Base-by-base conservation (phyloP, 78 protist species). In the Dictyostelium intermedium region DNA sequence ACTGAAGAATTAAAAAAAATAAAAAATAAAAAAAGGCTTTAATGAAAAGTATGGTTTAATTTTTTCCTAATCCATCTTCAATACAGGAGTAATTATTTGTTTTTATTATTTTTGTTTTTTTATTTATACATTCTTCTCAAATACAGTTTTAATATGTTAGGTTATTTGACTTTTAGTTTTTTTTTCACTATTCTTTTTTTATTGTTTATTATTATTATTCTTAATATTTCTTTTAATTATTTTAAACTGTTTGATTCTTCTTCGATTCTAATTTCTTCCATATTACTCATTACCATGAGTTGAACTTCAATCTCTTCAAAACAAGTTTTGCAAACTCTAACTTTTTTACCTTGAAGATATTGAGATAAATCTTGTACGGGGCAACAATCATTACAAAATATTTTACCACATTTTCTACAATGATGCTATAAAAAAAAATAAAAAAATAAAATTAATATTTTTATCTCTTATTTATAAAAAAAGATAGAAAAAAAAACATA, bases 291-390 rank as follows among this genome's bases (percentile, higher is more conserved):
- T 63, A 37, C 93, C 2, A 39, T 32, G 25, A 87, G n/a, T 76
- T 87, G 93, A 43, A 87, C 93, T 5, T 74, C 47, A 20, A 87
- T 63, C 73, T 87, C 93, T 30, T 87, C 93, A 60, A 61, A 89
- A 35, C 94, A 89, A 69, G 70, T 47, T 69, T 80, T 80, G 34
- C 94, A 89, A 32, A 89, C 35, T 70, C 94, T 63, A 4, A 74
- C 84, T n/a, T 89, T 89, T 74, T 80, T 89, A 23, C 87, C 85
- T 43, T 37, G 72, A n/a, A 69, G 27, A 78, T 87, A 87, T 43
- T 87, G 93, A 27, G 85, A 61, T 53, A 87, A 78, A 89, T 89
- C 94, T 25, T 83, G 84, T 20, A 89, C 82, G 80, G 94, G 94
- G 80, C 94, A 89, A 43, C 94, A 89, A 81, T 78, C 87, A 47